Evolutionary conservation across 768 basidiomycete genomes (phyloP).

Genomic region (Kockovaella imperatae): DNA sequence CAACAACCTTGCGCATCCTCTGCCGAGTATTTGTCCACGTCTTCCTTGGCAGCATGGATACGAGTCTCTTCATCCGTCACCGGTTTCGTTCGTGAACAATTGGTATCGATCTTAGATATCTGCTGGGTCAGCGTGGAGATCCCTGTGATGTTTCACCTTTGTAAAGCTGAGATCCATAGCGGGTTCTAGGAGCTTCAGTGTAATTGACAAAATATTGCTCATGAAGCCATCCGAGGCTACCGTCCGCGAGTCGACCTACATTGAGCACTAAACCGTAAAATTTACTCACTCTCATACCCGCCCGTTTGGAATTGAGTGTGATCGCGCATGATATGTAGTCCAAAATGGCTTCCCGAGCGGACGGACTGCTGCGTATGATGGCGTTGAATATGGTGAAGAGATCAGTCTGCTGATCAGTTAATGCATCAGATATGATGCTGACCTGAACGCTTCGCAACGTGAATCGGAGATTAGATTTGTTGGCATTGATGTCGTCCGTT

Average conservation of each 20-base stretch:
- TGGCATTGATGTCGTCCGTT: constrained; percentile 67
- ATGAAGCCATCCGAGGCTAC: constrained; percentile 89
- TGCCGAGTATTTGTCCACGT: constrained; percentile 64
- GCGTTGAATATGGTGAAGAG: constrained; percentile 83
- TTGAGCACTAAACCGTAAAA: constrained; percentile 2
- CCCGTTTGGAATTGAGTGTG: constrained; percentile 69
- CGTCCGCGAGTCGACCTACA: constrained; percentile 69
- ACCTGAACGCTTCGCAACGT: constrained; percentile 81
- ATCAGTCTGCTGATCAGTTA: constrained; percentile 44
- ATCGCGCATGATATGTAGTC: constrained; percentile 70
- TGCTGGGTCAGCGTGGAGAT: constrained; percentile 39
- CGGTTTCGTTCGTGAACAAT: constrained; percentile 72
- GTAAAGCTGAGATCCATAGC: constrained; percentile 87
- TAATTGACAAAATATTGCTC: constrained; percentile 74
- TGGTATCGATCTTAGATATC: constrained; percentile 84
- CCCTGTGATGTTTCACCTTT: constrained; percentile 53
- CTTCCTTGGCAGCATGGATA: constrained; percentile 83
- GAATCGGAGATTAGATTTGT: constrained; percentile 74
- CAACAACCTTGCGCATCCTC: too few relatives aligned
- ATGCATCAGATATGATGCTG: constrained; percentile 11
- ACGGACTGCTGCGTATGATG: constrained; percentile 73
- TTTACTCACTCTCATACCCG: constrained; percentile 71
- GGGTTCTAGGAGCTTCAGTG: constrained; percentile 81
- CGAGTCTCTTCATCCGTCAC: constrained; percentile 83
- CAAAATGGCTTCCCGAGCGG: constrained; percentile 71